A percentile compares a stretch with the other conserved stretches of the same genome.
phyloP scores from a whole-genome alignment of 2,329 filamentous ascomycete genomes.

The Ceratocystiopsis minuta region DNA sequence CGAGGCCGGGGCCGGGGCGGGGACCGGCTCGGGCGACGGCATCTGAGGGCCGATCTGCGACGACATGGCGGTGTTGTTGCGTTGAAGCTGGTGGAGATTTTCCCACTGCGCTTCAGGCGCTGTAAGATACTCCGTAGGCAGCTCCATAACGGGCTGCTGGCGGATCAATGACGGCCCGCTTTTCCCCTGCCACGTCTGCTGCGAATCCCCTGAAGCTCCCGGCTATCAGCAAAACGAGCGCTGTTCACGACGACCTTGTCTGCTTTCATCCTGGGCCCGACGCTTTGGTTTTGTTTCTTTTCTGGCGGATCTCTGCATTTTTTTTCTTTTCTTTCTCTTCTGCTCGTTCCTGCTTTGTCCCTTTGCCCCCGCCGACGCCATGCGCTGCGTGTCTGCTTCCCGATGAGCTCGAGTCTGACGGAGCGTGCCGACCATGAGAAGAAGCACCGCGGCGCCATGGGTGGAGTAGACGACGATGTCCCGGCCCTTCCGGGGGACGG shows the following conservation, averaged over 20 bases:
- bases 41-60: conserved; percentile 52
- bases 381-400: conserved; percentile 7
- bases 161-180: too few species aligned
- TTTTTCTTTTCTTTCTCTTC: too few species aligned
- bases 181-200: too few species aligned
- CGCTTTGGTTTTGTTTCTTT: too few species aligned
- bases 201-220: too few species aligned
- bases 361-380: conserved; percentile 6
- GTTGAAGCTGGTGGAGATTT: neutral
- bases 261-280: too few species aligned
- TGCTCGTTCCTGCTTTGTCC: neutral
- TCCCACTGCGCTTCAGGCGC: too few species aligned
- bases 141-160: too few species aligned
- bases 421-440: conserved; percentile 7
- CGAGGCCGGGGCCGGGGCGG: conserved; percentile 21
- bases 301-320: too few species aligned
- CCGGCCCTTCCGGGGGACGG: conserved; percentile 3
- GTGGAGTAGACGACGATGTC: conserved; percentile 5
- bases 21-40: conserved; percentile 13
- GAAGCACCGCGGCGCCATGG: conserved; percentile 1
- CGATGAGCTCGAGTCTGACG: conserved; percentile 11
- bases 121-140: too few species aligned
- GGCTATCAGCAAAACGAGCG: too few species aligned
- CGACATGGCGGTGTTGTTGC: conserved; percentile 28
- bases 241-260: too few species aligned